Evolutionary conservation across 495 filamentous ascomycete species (phyloP), one percentile per base, ranked within the genome.

Genomic region (Penicillium daleae): DNA sequence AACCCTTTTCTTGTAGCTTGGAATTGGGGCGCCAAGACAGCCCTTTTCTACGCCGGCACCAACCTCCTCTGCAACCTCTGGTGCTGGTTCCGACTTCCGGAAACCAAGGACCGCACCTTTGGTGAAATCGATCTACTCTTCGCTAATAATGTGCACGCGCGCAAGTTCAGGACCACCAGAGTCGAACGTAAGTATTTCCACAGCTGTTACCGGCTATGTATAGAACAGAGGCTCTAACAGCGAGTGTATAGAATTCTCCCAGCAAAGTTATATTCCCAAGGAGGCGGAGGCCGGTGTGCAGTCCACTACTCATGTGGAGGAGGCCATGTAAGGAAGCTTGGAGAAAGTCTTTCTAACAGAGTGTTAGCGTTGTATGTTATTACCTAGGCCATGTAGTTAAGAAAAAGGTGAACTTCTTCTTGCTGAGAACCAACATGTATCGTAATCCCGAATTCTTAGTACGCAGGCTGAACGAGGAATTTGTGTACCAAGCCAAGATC

Each of bases 61-160:
- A 62, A 62, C 12, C 59, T 74, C 13, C 42, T 74, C 31, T 70
- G 66, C 31, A 60, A 62, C 13, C 49, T 74, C 9, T 80, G 76
- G 75, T 61, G 65, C 33, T 81, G 64, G 63, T 80, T 79, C 64
- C 70, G 78, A 4, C 66, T 81, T 15, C 72, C 81, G 12, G 81
- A 83, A 60, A 80, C 82, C 2, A 71, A 72, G 53, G 62, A 74
- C 60, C 76, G 81, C 22, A 86, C 85, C 17, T 85, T 78, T 66
- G 80, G 76, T 2, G 83, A 83, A 68, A 74, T 88, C 24, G 85
- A 87, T 64, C 75, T 86, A 37, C 73, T 87, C 55, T 88, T 87
- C 70, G 77, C 81, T 57, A 76, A 81, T 59, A 73, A 72, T 22
- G 74, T 84, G 4, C 71, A 70, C 1, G 80, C 82, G 12, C 75